These are phyloP conservation scores for Lupinus albus DNA, from an alignment of 306 rosid genomes.

Conservation along the genomic window DNA sequence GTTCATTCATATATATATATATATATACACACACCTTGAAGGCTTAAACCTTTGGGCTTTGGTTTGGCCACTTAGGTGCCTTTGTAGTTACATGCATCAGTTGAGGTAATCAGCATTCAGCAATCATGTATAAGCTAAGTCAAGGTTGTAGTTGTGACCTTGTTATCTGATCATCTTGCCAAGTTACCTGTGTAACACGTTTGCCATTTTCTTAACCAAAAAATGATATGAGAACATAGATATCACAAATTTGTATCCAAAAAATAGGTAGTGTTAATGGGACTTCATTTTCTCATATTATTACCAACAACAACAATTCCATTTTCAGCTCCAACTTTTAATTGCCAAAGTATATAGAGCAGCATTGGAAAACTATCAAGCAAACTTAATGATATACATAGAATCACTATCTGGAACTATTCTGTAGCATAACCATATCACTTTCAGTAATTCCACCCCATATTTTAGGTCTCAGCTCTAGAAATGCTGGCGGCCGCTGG, in stretches of 20 bases:
- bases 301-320: neutral
- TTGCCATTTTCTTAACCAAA: no score
- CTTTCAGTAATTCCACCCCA: constrained; percentile 60
- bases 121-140: no score
- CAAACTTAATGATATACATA: neutral
- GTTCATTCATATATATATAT: constrained; percentile 30
- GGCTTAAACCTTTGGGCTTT: no score
- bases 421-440: constrained; percentile 35
- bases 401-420: constrained; percentile 34
- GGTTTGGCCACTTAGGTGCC: no score
- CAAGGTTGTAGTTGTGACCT: no score
- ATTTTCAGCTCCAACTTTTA: neutral
- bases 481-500: constrained; percentile 70
- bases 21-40: no score
- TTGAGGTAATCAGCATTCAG: no score
- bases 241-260: neutral
- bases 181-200: no score
- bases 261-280: neutral
- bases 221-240: neutral
- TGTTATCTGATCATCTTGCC: no score
- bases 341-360: constrained; percentile 28
- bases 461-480: constrained; percentile 65
- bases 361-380: neutral
- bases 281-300: neutral
- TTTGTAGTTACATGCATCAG: no score